Evolutionary conservation across 2,329 filamentous ascomycete species (phyloP).

Genomic region (Penicillium fuscoglaucum): DNA sequence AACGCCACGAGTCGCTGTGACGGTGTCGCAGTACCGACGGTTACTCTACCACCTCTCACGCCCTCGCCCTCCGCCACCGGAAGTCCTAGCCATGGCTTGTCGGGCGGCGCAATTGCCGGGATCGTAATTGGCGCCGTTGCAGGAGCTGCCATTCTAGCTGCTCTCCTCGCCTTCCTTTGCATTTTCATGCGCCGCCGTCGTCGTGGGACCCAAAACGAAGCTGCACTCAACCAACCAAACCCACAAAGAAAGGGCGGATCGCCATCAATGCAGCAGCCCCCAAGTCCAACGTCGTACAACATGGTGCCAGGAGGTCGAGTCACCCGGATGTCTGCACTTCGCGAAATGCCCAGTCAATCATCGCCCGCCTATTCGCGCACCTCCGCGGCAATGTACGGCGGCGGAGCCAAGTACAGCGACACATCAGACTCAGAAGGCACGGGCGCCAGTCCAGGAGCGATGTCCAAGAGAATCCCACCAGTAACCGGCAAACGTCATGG

Average conservation of each 20-base stretch:
- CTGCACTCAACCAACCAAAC: conserved; percentile 86
- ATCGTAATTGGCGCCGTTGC: conserved; percentile 79
- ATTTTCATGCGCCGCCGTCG: conserved; percentile 58
- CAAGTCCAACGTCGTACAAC: conserved; percentile 60
- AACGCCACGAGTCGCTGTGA: conserved; percentile 72
- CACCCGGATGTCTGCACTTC: conserved; percentile 91
- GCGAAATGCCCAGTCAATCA: conserved; percentile 68
- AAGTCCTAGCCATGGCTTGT: conserved; percentile 55
- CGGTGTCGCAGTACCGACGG: conserved; percentile 72
- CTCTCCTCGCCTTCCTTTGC: conserved; percentile 62
- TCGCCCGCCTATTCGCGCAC: conserved; percentile 58
- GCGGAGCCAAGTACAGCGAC: conserved; percentile 53
- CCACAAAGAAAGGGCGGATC: conserved; percentile 53
- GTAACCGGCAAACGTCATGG: conserved; percentile 67
- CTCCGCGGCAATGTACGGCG: conserved; percentile 50
- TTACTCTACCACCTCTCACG: conserved; percentile 57
- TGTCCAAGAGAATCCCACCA: conserved; percentile 51
- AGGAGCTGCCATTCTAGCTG: conserved; percentile 68
- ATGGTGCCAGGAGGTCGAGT: conserved; percentile 84
- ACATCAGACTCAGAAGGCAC: conserved; percentile 65
- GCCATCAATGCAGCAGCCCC: conserved; percentile 46
- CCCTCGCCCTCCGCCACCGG: conserved; percentile 57
- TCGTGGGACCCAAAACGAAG: conserved; percentile 61
- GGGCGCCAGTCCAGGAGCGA: conserved; percentile 70
- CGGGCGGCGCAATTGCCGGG: conserved; percentile 86